These are phyloP conservation scores for Quercus lobata DNA, from an alignment of 331 rosid species.

Conservation along the genomic window DNA sequence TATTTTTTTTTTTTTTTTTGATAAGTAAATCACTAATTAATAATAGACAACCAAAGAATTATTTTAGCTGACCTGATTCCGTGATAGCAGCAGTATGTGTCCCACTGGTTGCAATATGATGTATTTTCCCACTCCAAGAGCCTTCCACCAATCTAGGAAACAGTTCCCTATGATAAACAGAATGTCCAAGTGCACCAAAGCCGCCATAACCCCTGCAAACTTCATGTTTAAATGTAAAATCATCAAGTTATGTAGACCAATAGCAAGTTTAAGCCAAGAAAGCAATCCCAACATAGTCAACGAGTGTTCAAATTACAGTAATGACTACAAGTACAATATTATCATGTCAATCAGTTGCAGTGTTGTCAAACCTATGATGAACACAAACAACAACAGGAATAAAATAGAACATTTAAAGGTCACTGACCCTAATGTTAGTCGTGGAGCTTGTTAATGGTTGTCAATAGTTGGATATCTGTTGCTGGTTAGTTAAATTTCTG, in stretches of 20 bases:
- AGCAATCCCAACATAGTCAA: background rate
- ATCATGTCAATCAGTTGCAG: background rate
- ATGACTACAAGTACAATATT: background rate
- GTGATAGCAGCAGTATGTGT: constrained; percentile 89
- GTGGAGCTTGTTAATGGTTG: too few species aligned
- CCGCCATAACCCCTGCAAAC: constrained; percentile 99
- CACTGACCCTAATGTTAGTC: background rate
- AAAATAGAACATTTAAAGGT: background rate
- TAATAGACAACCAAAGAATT: background rate
- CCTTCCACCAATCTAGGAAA: constrained; percentile 84
- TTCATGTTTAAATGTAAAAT: constrained; percentile 44
- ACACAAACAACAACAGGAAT: background rate
- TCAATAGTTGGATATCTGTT: too few species aligned
- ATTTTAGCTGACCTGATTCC: constrained; percentile 47
- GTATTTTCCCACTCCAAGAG: constrained; percentile 64
- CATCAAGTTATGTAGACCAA: constrained; percentile 28
- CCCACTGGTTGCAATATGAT: constrained; percentile 83
- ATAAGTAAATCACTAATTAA: background rate
- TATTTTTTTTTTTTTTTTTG: too few species aligned
- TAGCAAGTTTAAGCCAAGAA: background rate
- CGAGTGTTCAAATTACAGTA: background rate
- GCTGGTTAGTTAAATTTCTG: too few species aligned
- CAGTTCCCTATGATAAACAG: constrained; percentile 70
- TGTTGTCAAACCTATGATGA: background rate
- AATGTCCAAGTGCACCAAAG: constrained; percentile 96